A percentile compares a stretch with the other conserved stretches of the same genome.
Conservation (phyloP, 2,329 filamentous ascomycete species). For the Aspergillus floridensis region DNA sequence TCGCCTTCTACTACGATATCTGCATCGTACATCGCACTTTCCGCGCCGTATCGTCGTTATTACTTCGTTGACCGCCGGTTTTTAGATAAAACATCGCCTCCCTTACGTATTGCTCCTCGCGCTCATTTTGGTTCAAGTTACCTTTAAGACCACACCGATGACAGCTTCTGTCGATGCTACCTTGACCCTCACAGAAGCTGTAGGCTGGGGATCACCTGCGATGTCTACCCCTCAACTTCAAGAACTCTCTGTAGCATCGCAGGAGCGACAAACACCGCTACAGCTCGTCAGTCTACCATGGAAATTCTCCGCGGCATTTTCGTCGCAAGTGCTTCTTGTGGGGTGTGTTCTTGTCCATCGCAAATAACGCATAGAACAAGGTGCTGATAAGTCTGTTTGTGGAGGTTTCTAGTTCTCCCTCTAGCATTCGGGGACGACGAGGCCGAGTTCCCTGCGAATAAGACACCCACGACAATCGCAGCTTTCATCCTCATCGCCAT, state of each 20-base stretch:
- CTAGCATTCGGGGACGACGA: conserved; percentile 27
- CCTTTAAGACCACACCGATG: not conserved
- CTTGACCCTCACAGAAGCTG: not conserved
- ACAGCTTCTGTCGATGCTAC: not conserved
- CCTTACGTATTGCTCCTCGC: not conserved
- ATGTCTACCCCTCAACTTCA: not conserved
- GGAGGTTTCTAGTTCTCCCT: conserved; percentile 32
- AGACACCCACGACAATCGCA: conserved; percentile 23
- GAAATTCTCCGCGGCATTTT: conserved; percentile 26
- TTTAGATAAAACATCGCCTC: not conserved
- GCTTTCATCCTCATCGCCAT: conserved; percentile 28
- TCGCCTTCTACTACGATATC: not conserved
- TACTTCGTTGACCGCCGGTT: not conserved
- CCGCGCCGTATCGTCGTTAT: not conserved
- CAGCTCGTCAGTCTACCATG: conserved; percentile 17
- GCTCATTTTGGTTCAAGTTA: not conserved
- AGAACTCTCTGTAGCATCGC: not conserved
- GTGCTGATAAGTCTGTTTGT: not conserved
- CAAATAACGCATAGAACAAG: not conserved
- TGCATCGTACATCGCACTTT: not conserved
- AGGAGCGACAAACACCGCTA: conserved; percentile 8
- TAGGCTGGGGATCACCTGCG: not conserved
- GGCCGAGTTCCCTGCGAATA: conserved; percentile 20
- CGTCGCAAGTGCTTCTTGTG: conserved; percentile 27
- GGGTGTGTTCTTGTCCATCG: conserved; percentile 24